A percentile compares a stretch with the other conserved stretches of the same genome.
These are phyloP conservation scores for Neurospora terricola DNA, from an alignment of 495 filamentous ascomycete genomes.

Conservation along the genomic window DNA sequence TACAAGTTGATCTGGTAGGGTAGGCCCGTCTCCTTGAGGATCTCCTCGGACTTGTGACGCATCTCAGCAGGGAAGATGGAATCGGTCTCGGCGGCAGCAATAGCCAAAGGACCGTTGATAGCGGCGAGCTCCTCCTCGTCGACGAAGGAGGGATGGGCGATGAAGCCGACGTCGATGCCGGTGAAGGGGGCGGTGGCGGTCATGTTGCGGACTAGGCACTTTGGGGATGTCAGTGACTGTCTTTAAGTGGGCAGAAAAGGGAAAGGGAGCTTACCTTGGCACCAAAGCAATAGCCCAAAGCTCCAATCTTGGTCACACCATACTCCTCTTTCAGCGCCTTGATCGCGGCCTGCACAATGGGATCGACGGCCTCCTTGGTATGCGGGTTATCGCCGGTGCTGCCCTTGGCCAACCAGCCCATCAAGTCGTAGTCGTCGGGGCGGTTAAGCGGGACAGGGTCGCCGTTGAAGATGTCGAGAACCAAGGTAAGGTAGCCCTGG, in stretches of 20 bases:
- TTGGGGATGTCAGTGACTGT: background rate
- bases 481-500: conserved; percentile 67
- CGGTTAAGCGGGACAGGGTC: conserved; percentile 52
- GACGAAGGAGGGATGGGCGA: conserved; percentile 70
- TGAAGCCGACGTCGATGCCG: conserved; percentile 51
- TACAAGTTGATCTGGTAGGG: conserved; percentile 78
- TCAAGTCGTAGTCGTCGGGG: conserved; percentile 47
- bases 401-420: conserved; percentile 47
- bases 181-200: conserved; percentile 1
- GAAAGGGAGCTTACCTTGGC: conserved; percentile 33
- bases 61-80: conserved; percentile 65
- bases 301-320: conserved; percentile 57
- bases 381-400: conserved; percentile 46
- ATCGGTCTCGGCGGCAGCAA: conserved; percentile 73
- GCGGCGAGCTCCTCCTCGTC: conserved; percentile 64
- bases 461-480: conserved; percentile 72
- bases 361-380: conserved; percentile 44
- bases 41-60: conserved; percentile 47
- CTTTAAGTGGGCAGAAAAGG: background rate
- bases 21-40: conserved; percentile 47
- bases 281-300: conserved; percentile 74
- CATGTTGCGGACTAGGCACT: conserved; percentile 38
- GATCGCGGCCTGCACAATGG: conserved; percentile 37
- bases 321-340: conserved; percentile 36
- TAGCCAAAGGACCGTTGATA: conserved; percentile 61